Percentiles rank a stretch among this genome's conserved stretches.
Conservation (phyloP, 495 filamentous ascomycete species). For the Penicillium odoratum region DNA sequence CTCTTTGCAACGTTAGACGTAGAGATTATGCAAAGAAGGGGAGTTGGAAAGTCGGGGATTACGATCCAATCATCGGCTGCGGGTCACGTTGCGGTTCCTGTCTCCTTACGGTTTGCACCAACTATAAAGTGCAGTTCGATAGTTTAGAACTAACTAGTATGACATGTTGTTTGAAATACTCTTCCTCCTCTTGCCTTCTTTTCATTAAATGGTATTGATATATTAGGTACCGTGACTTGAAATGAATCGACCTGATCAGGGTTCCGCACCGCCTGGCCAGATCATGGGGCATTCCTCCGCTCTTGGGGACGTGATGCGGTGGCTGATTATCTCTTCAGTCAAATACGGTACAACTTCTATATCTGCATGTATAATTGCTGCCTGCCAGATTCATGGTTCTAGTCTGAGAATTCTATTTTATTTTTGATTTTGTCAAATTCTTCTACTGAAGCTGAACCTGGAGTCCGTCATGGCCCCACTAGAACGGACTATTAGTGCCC, state of each 20-base stretch:
- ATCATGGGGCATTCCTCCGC: slow-evolving; percentile 23
- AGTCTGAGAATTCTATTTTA: background rate
- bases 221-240: background rate
- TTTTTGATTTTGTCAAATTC: background rate
- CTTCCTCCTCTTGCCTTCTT: background rate
- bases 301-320: background rate
- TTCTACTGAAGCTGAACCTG: background rate
- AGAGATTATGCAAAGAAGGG: slow-evolving; percentile 12
- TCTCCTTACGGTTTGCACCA: slow-evolving; percentile 1
- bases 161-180: background rate
- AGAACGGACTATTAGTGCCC: slow-evolving; percentile 19
- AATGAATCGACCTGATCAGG: slow-evolving; percentile 16
- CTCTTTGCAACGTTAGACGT: slow-evolving; percentile 2
- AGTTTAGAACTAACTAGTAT: background rate
- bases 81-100: slow-evolving; percentile 30
- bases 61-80: slow-evolving; percentile 30
- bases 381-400: background rate
- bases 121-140: background rate
- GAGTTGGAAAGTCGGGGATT: slow-evolving; percentile 21
- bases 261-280: slow-evolving; percentile 21
- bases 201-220: background rate
- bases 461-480: slow-evolving; percentile 24
- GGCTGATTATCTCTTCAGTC: background rate
- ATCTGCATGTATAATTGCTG: background rate
- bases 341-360: background rate